Conservation (phyloP, 768 basidiomycete species). For the Serpula lacrymans region DNA sequence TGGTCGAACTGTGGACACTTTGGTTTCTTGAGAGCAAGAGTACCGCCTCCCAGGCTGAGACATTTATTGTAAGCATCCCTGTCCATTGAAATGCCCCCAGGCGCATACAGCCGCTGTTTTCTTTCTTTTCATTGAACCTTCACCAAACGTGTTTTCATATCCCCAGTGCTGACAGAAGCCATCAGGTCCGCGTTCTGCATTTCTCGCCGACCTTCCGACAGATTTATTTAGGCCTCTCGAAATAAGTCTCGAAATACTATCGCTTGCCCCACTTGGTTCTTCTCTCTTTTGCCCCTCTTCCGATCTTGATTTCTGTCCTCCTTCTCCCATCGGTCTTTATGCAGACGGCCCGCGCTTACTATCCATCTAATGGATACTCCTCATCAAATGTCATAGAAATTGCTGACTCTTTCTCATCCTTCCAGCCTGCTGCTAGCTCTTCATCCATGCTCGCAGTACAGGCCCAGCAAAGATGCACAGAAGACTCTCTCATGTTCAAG, state of each 20-base stretch:
- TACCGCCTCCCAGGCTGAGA: too few species aligned
- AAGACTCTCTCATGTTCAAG: conserved; percentile 23
- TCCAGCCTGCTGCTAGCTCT: neutral
- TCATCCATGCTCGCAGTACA: conserved; percentile 13
- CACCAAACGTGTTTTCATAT: too few species aligned
- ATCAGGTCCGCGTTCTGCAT: too few species aligned
- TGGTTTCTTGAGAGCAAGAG: too few species aligned
- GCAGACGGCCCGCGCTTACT: conserved; percentile 15
- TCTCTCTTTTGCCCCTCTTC: conserved; percentile 5
- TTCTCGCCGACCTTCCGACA: conserved; percentile 1
- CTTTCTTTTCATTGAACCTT: too few species aligned
- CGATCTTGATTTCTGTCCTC: neutral
- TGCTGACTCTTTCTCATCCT: conserved; percentile 11
- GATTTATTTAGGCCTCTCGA: conserved; percentile 14
- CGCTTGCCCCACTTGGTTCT: conserved; percentile 4
- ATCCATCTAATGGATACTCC: conserved; percentile 8
- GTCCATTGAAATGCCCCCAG: too few species aligned
- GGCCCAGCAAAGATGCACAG: conserved; percentile 1
- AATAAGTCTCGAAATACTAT: conserved; percentile 9
- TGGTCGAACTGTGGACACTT: too few species aligned
- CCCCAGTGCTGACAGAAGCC: too few species aligned
- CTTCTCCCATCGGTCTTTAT: conserved; percentile 7
- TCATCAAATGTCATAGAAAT: conserved; percentile 27
- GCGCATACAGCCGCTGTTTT: too few species aligned
- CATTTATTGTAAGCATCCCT: too few species aligned